These are phyloP conservation scores for Sporobolus alterniflorus DNA, from an alignment of 202 grass and related monocot genomes.

Conservation along the genomic window DNA sequence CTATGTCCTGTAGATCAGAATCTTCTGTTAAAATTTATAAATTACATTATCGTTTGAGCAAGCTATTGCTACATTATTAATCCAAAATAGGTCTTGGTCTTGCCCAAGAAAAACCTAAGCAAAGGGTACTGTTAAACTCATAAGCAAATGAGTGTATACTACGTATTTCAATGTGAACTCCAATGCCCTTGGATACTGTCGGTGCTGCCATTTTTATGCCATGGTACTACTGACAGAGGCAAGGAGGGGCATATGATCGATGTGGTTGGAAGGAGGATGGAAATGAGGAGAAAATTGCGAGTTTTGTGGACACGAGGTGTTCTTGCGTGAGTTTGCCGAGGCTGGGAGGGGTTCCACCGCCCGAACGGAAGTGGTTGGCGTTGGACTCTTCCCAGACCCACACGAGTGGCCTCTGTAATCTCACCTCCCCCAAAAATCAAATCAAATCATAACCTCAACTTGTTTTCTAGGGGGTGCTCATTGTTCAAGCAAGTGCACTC, in stretches of 20 bases:
- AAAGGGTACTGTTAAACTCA: background rate
- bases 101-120: too few species aligned
- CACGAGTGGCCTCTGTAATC: conserved; percentile 88
- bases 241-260: background rate
- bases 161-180: background rate
- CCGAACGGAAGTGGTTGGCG: conserved; percentile 36
- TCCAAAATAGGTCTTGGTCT: background rate
- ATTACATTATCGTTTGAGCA: background rate
- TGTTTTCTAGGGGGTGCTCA: conserved; percentile 8
- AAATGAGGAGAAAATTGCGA: background rate
- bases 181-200: background rate
- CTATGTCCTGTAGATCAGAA: background rate
- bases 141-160: background rate
- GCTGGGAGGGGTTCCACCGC: conserved; percentile 56
- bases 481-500: background rate
- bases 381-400: conserved; percentile 71
- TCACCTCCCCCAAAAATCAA: conserved; percentile 25
- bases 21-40: background rate
- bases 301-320: conserved; percentile 15
- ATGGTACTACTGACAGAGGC: background rate
- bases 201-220: conserved; percentile 10
- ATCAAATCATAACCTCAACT: conserved; percentile 18
- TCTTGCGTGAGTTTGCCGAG: conserved; percentile 72
- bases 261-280: conserved; percentile 7
- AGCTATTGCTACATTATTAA: background rate